These are phyloP conservation scores for Xylaria sp. DNA, from an alignment of 2,329 filamentous ascomycete species.

Conservation along the genomic window DNA sequence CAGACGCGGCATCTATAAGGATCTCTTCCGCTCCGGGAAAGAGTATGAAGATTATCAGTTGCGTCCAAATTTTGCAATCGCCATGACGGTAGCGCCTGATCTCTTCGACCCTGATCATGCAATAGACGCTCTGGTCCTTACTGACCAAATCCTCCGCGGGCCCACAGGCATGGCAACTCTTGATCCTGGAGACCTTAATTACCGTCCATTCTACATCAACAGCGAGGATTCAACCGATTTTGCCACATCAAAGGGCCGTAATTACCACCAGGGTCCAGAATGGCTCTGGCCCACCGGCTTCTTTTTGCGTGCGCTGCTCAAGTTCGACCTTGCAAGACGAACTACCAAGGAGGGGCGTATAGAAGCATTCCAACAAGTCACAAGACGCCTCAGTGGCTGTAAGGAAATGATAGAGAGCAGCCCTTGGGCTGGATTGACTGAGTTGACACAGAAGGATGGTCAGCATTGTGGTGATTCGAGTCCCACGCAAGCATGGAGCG, in stretches of 20 bases:
- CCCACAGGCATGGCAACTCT: slow-evolving; percentile 96
- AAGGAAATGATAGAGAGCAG: slow-evolving; percentile 84
- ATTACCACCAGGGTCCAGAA: slow-evolving; percentile 98
- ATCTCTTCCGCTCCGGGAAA: slow-evolving; percentile 91
- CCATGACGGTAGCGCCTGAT: slow-evolving; percentile 91
- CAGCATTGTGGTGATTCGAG: slow-evolving; percentile 87
- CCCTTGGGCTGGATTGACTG: slow-evolving; percentile 89
- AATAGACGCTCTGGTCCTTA: slow-evolving; percentile 79
- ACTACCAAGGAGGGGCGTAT: slow-evolving; percentile 71
- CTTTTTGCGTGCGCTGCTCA: slow-evolving; percentile 89
- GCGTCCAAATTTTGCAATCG: slow-evolving; percentile 91
- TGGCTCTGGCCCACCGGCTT: slow-evolving; percentile 98
- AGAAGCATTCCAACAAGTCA: slow-evolving; percentile 96
- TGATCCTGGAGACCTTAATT: slow-evolving; percentile 91
- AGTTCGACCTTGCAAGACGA: slow-evolving; percentile 84
- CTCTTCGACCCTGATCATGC: slow-evolving; percentile 85
- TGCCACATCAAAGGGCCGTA: slow-evolving; percentile 89
- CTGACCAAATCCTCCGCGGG: slow-evolving; percentile 82
- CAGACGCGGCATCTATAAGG: slow-evolving; percentile 97
- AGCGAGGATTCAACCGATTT: slow-evolving; percentile 93
- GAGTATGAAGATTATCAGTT: slow-evolving; percentile 98
- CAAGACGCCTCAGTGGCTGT: slow-evolving; percentile 81
- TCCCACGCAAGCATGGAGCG: slow-evolving; percentile 96
- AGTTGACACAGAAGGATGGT: slow-evolving; percentile 91
- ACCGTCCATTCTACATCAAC: slow-evolving; percentile 94